Percentiles rank a stretch among this genome's conserved stretches.
phyloP scores from a whole-genome alignment of 441 rosid genomes.

The Eutrema salsugineum region DNA sequence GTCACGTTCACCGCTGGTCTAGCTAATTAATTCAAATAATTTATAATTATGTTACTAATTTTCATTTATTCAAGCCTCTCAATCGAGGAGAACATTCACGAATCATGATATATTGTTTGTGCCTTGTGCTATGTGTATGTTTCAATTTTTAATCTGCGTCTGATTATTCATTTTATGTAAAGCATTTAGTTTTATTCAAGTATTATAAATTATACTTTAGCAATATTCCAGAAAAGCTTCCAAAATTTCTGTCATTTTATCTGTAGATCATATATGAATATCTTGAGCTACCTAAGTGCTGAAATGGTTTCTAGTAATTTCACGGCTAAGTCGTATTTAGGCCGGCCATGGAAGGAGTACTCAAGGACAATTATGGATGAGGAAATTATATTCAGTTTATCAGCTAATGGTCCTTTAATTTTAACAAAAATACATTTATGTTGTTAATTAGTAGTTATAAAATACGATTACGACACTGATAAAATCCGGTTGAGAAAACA shows the following conservation, averaged over 20 bases:
- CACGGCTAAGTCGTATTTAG: slow-evolving; percentile 26
- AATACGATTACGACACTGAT: slow-evolving; percentile 17
- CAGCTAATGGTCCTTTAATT: background rate
- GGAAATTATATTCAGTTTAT: no score
- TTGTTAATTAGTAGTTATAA: background rate
- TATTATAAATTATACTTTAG: no score
- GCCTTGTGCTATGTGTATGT: background rate
- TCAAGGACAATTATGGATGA: no score
- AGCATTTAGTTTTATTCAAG: background rate
- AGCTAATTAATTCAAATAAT: slow-evolving; percentile 25
- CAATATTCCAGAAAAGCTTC: background rate
- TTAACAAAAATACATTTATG: background rate
- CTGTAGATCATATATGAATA: background rate
- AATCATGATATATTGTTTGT: background rate
- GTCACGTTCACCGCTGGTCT: slow-evolving; percentile 46
- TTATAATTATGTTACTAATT: background rate
- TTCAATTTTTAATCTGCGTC: background rate
- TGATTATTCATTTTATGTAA: background rate
- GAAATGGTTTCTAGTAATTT: slow-evolving; percentile 21
- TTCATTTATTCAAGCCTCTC: background rate
- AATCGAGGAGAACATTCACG: background rate
- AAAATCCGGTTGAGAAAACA: background rate
- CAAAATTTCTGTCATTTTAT: background rate
- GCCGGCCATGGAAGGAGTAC: slow-evolving; percentile 42
- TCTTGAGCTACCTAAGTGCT: background rate